phyloP scores from a whole-genome alignment of 345 rosid species.

The Brassica juncea region DNA sequence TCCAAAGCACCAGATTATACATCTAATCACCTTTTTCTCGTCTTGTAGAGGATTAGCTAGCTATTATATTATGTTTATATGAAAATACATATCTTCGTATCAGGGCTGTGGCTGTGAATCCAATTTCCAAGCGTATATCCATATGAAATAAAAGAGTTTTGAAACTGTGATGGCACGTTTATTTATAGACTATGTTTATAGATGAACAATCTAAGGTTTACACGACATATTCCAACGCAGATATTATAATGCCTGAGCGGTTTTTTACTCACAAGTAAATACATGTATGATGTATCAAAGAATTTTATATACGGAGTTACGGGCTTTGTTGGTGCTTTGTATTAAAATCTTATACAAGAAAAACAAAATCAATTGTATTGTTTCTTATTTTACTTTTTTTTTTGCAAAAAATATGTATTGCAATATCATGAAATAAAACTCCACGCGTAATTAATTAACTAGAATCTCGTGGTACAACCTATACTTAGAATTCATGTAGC shows the following conservation, averaged over 20 bases:
- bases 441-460: background rate
- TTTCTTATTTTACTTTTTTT: too few relatives aligned
- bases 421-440: background rate
- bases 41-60: background rate
- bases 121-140: conserved; percentile 6
- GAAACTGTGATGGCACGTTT: background rate
- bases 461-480: background rate
- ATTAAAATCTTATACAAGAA: background rate
- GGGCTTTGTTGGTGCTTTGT: background rate
- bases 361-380: background rate
- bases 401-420: background rate
- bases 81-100: background rate
- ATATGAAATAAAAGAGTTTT: background rate
- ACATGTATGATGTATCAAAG: background rate
- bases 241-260: background rate
- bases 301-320: background rate
- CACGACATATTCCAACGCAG: background rate
- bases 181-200: background rate
- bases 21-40: conserved; percentile 28
- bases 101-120: background rate
- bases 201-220: background rate
- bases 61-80: background rate
- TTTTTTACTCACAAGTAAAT: background rate
- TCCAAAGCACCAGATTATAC: conserved; percentile 26
- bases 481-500: background rate